Evolutionary conservation across 257 asterid genomes (phyloP).

Genomic region (Solanum bulbocastanum): DNA sequence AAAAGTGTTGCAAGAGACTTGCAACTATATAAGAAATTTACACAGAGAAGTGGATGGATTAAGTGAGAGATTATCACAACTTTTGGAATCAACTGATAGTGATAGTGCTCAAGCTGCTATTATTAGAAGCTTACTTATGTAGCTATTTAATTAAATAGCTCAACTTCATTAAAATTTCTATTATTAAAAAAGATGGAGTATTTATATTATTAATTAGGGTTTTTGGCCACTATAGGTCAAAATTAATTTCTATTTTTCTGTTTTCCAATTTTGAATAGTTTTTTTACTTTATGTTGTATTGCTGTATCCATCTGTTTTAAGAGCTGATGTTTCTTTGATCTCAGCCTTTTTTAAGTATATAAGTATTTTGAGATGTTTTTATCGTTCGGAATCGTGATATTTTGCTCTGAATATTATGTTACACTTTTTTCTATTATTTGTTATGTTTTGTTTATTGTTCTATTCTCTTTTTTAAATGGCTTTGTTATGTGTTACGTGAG

Average conservation of each 20-base stretch:
- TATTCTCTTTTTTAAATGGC: not conserved
- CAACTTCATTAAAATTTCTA: not conserved
- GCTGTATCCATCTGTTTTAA: not conserved
- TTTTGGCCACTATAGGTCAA: constrained; percentile 2
- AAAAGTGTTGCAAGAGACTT: constrained; percentile 89
- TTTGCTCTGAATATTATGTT: not conserved
- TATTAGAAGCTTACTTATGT: constrained; percentile 82
- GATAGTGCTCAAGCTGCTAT: constrained; percentile 88
- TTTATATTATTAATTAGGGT: not conserved
- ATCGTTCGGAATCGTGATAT: not conserved
- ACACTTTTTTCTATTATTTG: not conserved
- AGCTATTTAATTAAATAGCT: not conserved
- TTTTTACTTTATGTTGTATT: not conserved
- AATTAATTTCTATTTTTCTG: not conserved
- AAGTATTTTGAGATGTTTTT: not conserved
- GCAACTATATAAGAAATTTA: constrained; percentile 79
- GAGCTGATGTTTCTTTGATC: not conserved
- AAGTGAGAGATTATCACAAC: constrained; percentile 73
- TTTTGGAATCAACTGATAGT: constrained; percentile 67
- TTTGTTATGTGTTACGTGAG: not conserved
- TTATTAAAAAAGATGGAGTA: not conserved
- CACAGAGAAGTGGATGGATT: constrained; percentile 85
- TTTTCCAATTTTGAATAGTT: not conserved
- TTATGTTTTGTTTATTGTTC: not conserved
- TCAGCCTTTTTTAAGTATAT: not conserved